These are phyloP conservation scores for Eurotiales sp. DNA, from an alignment of 2,329 filamentous ascomycete species.

Conservation along the genomic window DNA sequence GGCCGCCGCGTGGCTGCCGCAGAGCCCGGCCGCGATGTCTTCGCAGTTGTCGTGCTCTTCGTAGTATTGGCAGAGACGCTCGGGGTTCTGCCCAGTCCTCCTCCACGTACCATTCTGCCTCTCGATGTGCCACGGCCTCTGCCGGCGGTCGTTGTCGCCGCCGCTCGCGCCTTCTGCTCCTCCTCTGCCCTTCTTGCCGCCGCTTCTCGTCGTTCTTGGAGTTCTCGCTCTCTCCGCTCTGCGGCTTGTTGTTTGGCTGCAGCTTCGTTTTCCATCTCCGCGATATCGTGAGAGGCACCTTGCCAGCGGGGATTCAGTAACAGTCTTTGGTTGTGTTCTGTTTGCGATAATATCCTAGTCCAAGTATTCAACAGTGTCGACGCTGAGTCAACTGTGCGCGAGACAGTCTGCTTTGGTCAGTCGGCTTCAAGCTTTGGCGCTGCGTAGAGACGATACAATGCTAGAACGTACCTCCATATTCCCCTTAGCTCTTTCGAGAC, in stretches of 20 bases:
- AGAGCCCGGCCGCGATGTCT: slow-evolving; percentile 5
- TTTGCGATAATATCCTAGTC: slow-evolving; percentile 93
- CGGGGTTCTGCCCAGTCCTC: slow-evolving; percentile 34
- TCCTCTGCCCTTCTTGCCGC: slow-evolving; percentile 53
- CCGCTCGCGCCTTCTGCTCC: slow-evolving; percentile 39
- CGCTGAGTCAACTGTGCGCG: slow-evolving; percentile 78
- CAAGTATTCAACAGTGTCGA: slow-evolving; percentile 89
- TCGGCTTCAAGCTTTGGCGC: slow-evolving; percentile 10
- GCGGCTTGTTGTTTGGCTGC: slow-evolving; percentile 69
- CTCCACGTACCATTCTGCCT: slow-evolving; percentile 30
- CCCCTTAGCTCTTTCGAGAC: slow-evolving; percentile 44
- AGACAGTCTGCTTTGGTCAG: slow-evolving; percentile 63
- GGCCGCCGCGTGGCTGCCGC: slow-evolving; percentile 33
- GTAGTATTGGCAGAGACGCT: slow-evolving; percentile 25
- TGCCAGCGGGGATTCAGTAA: slow-evolving; percentile 87
- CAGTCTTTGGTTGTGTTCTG: slow-evolving; percentile 92
- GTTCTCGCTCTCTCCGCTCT: slow-evolving; percentile 71
- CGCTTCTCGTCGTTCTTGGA: slow-evolving; percentile 72
- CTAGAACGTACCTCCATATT: slow-evolving; percentile 45
- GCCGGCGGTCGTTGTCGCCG: slow-evolving; percentile 24
- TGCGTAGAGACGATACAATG: not conserved
- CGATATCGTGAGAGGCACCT: slow-evolving; percentile 78
- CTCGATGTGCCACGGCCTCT: slow-evolving; percentile 32
- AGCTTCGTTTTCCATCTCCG: slow-evolving; percentile 81
- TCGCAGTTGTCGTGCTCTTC: slow-evolving; percentile 8